These are phyloP conservation scores for Pestalotiopsis sp. DNA, from an alignment of 2,329 filamentous ascomycete genomes.

Conservation along the genomic window DNA sequence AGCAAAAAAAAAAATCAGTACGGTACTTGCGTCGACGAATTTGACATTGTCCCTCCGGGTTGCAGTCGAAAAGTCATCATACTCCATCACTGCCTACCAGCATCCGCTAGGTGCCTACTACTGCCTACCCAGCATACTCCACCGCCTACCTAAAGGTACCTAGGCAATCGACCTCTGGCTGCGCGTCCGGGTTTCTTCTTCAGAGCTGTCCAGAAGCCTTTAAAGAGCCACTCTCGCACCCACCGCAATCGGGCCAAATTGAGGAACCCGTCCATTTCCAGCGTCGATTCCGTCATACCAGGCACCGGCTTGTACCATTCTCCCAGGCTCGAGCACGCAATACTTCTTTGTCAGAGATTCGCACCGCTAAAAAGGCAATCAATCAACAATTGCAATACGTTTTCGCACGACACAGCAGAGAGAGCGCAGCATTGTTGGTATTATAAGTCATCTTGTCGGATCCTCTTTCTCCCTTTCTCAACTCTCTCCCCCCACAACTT, in stretches of 20 bases:
- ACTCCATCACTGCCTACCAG: neutral
- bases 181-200: neutral
- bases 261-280: neutral
- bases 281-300: slow-evolving; percentile 6
- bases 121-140: neutral
- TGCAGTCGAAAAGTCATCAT: neutral
- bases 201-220: neutral
- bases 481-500: too few relatives aligned
- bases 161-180: neutral
- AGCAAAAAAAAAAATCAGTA: neutral
- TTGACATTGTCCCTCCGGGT: neutral
- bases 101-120: neutral
- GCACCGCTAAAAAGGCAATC: neutral
- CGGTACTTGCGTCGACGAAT: neutral
- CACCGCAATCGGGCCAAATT: slow-evolving; percentile 13
- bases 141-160: neutral
- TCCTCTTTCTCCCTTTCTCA: too few relatives aligned
- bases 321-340: slow-evolving; percentile 9
- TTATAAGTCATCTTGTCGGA: neutral
- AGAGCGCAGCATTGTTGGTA: neutral
- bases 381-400: neutral
- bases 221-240: slow-evolving; percentile 13
- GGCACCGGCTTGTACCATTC: slow-evolving; percentile 6
- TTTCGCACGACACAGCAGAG: neutral
- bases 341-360: slow-evolving; percentile 1